A percentile compares a stretch with the other conserved stretches of the same genome.
Conservation (phyloP, 352 stramenopile species). For the Pythium insidiosum region DNA sequence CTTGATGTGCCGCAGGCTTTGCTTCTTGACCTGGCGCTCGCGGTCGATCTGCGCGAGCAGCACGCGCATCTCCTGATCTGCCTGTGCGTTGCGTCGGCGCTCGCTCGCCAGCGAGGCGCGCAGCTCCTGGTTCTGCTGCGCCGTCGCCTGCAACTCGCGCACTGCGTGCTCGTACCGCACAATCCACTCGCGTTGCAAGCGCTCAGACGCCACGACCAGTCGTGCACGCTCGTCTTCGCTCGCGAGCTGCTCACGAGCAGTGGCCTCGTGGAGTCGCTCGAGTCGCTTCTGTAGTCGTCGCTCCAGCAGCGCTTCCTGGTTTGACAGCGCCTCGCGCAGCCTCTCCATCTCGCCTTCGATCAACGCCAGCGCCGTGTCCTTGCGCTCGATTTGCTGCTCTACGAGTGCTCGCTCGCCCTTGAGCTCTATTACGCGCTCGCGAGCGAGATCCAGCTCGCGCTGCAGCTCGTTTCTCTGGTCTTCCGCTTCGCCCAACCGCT, state of each 20-base stretch:
- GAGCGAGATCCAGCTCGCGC: too few relatives aligned
- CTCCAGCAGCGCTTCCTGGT: constrained; percentile 51
- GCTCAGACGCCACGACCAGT: constrained; percentile 25
- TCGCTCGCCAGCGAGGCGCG: constrained; percentile 34
- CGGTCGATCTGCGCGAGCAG: constrained; percentile 58
- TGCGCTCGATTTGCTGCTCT: constrained; percentile 31
- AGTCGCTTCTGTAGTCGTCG: constrained; percentile 37
- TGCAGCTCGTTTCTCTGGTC: constrained; percentile 13
- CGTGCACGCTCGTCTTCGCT: constrained; percentile 32
- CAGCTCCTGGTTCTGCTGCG: constrained; percentile 40
- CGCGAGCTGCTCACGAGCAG: constrained; percentile 18
- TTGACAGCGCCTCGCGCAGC: constrained; percentile 36
- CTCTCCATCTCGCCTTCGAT: constrained; percentile 66
- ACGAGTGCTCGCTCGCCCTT: constrained; percentile 15
- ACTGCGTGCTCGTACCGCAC: constrained; percentile 28
- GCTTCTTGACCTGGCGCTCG: constrained; percentile 58
- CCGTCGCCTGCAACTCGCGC: constrained; percentile 33
- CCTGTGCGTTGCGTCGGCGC: constrained; percentile 29
- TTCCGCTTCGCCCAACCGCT: constrained; percentile 2
- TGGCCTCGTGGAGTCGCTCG: constrained; percentile 34
- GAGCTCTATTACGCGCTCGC: constrained; percentile 1
- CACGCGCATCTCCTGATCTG: constrained; percentile 59
- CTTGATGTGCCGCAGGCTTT: constrained; percentile 67
- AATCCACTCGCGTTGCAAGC: constrained; percentile 24
- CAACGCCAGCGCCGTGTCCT: constrained; percentile 47